These are phyloP conservation scores for Guadua angustifolia DNA, from an alignment of 176 grass and related monocot genomes.

Conservation along the genomic window DNA sequence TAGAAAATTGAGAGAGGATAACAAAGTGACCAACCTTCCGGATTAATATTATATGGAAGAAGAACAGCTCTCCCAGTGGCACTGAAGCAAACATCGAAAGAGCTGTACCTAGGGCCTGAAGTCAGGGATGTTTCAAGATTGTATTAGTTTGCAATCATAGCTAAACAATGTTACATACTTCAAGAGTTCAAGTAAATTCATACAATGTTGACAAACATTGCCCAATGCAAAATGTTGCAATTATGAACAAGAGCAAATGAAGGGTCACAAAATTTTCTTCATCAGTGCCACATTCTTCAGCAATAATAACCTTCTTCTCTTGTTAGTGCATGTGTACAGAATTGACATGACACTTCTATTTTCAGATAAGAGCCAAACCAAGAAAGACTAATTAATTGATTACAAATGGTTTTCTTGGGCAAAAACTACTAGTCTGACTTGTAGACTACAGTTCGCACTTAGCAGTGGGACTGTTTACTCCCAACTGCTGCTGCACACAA, in stretches of 20 bases:
- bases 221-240: conserved; percentile 9
- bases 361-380: not conserved
- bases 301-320: not conserved
- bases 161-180: conserved; percentile 14
- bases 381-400: not conserved
- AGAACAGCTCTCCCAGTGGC: conserved; percentile 91
- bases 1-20: conserved; percentile 9
- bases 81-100: conserved; percentile 81
- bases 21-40: conserved; percentile 67
- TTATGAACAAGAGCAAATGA: not conserved
- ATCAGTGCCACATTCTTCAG: not conserved
- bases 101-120: conserved; percentile 72
- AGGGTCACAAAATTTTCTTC: not conserved
- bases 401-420: not conserved
- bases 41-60: conserved; percentile 98
- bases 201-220: not conserved
- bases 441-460: not conserved
- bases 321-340: not conserved
- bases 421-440: not conserved
- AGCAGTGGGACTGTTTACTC: not conserved
- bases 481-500: conserved; percentile 6
- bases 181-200: not conserved
- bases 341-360: not conserved
- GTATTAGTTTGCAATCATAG: not conserved
- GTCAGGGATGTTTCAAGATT: conserved; percentile 28